Evolutionary conservation across 2,329 filamentous ascomycete genomes (phyloP).

Genomic region (Cryphonectria radicalis): DNA sequence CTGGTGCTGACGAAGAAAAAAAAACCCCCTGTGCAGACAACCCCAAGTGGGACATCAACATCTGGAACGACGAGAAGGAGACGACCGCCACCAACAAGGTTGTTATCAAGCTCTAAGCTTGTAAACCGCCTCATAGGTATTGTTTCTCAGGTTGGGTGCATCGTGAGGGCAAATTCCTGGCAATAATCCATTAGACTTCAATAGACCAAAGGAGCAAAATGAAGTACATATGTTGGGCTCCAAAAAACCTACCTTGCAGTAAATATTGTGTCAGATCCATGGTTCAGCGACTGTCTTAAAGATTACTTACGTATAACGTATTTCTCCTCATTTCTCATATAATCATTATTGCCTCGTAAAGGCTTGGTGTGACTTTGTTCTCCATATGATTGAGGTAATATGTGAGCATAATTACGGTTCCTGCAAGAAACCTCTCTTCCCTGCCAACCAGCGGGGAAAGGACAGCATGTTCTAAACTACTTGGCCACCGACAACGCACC

Average conservation of each 20-base stretch:
- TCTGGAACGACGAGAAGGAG: slow-evolving; percentile 60
- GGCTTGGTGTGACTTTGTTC: too few relatives aligned
- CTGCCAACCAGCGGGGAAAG: not conserved
- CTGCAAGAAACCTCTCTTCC: not conserved
- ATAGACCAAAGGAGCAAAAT: slow-evolving; percentile 2
- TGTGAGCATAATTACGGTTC: too few relatives aligned
- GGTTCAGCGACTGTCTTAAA: not conserved
- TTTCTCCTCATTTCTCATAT: not conserved
- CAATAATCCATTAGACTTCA: slow-evolving; percentile 8
- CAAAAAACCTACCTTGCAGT: not conserved
- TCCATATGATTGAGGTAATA: too few relatives aligned
- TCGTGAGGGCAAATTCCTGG: slow-evolving; percentile 16
- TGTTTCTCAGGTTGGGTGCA: slow-evolving; percentile 9
- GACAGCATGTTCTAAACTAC: not conserved
- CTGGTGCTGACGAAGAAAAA: not conserved
- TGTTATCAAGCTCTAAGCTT: slow-evolving; percentile 39
- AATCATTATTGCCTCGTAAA: too few relatives aligned
- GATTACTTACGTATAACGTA: not conserved
- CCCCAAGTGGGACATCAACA: slow-evolving; percentile 60
- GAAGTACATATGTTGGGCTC: not conserved
- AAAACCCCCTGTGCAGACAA: slow-evolving; percentile 41
- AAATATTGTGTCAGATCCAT: not conserved
- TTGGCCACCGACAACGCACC: not conserved
- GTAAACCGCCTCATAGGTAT: not conserved
- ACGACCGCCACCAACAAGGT: slow-evolving; percentile 53